These are phyloP conservation scores for Salix viminalis DNA, from an alignment of 345 rosid genomes.

Conservation along the genomic window DNA sequence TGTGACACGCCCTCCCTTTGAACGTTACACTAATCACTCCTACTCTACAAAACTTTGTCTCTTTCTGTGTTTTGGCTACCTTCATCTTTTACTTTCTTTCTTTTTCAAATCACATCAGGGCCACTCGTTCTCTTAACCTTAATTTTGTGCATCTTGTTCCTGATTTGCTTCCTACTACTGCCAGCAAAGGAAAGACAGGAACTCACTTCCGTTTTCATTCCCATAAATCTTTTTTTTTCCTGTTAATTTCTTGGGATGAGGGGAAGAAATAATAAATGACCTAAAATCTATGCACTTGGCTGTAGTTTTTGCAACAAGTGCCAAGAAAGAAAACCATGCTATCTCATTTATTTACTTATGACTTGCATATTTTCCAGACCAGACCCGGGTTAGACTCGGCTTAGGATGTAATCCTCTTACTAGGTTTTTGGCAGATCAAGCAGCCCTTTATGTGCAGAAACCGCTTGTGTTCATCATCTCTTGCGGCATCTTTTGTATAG, in stretches of 20 bases:
- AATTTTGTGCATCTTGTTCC: not conserved
- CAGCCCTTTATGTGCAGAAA: no score
- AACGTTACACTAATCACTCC: conserved; percentile 33
- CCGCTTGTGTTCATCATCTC: no score
- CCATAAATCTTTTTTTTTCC: not conserved
- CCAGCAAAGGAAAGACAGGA: not conserved
- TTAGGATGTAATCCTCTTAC: no score
- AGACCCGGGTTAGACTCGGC: no score
- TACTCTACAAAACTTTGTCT: not conserved
- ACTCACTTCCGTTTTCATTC: not conserved
- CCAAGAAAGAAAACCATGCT: no score
- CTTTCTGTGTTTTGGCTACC: not conserved
- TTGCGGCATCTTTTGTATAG: no score
- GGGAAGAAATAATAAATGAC: not conserved
- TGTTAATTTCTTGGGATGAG: not conserved
- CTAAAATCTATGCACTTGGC: not conserved
- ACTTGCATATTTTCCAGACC: no score
- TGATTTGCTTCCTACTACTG: not conserved
- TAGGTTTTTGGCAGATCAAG: no score
- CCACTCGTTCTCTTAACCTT: conserved; percentile 1
- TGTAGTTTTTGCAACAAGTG: no score
- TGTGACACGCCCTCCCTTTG: conserved; percentile 17
- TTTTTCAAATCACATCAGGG: not conserved
- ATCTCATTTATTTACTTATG: no score
- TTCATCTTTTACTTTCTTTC: no score